A percentile compares a stretch with the other conserved stretches of the same genome.
These are phyloP conservation scores for Gossypium davidsonii DNA, from an alignment of 441 rosid genomes.

Conservation along the genomic window DNA sequence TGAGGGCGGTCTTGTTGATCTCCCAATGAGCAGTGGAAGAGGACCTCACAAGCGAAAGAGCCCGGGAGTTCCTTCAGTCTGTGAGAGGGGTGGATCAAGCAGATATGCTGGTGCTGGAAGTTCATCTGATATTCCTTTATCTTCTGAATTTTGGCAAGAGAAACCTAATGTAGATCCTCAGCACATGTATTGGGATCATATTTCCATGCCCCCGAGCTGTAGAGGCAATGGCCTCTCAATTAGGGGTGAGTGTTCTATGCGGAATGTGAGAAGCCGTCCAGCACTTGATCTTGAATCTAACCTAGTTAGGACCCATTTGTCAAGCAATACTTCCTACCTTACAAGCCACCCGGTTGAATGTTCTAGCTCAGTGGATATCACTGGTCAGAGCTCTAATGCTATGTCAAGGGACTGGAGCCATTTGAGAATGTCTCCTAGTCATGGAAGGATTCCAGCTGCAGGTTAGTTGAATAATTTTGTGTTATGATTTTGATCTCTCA, in stretches of 20 bases:
- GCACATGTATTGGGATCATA: constrained; percentile 44
- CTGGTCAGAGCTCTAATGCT: constrained; percentile 43
- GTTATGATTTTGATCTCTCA: not conserved
- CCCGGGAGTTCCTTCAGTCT: constrained; percentile 51
- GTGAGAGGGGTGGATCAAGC: constrained; percentile 75
- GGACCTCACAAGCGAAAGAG: constrained; percentile 73
- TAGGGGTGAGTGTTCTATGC: constrained; percentile 58
- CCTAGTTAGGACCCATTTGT: constrained; percentile 37
- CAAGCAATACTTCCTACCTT: constrained; percentile 40
- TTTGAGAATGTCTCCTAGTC: constrained; percentile 38
- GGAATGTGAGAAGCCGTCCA: constrained; percentile 80
- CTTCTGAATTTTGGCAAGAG: constrained; percentile 50
- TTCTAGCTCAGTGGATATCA: constrained; percentile 34
- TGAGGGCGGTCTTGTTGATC: constrained; percentile 52
- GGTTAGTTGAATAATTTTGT: constrained; percentile 21
- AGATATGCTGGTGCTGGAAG: constrained; percentile 49
- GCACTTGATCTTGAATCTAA: constrained; percentile 55
- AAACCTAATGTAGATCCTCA: constrained; percentile 47
- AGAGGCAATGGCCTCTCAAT: constrained; percentile 43
- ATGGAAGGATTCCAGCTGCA: constrained; percentile 44
- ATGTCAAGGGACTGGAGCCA: constrained; percentile 55
- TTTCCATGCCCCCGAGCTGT: constrained; percentile 33
- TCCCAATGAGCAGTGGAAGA: constrained; percentile 43
- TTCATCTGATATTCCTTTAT: constrained; percentile 53
- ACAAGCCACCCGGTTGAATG: constrained; percentile 43